phyloP scores from a whole-genome alignment of 2,329 filamentous ascomycete genomes.

The Harringtonia lauricola region DNA sequence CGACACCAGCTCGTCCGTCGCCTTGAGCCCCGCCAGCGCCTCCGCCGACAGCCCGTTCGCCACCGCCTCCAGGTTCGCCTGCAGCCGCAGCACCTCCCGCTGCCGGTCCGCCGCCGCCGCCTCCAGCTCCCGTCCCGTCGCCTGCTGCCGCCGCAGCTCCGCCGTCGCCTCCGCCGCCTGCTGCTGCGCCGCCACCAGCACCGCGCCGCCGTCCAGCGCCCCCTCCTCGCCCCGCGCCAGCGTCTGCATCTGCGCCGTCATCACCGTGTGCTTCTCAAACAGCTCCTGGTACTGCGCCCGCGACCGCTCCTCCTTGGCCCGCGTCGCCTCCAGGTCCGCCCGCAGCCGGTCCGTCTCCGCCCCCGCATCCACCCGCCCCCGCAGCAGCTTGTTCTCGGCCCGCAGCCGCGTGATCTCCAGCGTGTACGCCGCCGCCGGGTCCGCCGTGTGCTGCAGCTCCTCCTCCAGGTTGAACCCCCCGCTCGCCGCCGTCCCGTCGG shows the following conservation, averaged over 20 bases:
- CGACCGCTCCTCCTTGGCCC: slow-evolving; percentile 36
- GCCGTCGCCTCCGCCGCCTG: slow-evolving; percentile 31
- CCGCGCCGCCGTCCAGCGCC: slow-evolving; percentile 36
- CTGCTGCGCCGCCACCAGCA: slow-evolving; percentile 39
- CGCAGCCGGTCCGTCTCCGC: slow-evolving; percentile 44
- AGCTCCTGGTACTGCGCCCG: slow-evolving; percentile 44
- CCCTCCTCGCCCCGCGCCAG: slow-evolving; percentile 38
- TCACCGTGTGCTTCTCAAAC: slow-evolving; percentile 45
- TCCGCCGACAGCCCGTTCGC: slow-evolving; percentile 38
- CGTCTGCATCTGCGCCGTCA: slow-evolving; percentile 45
- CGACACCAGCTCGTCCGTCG: slow-evolving; percentile 46
- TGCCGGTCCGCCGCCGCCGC: slow-evolving; percentile 39
- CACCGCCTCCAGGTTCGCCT: slow-evolving; percentile 42
- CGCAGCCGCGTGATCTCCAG: slow-evolving; percentile 47
- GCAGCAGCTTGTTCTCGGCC: slow-evolving; percentile 49
- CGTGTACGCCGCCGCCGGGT: slow-evolving; percentile 29
- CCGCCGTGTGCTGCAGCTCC: slow-evolving; percentile 41
- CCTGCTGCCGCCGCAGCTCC: slow-evolving; percentile 36
- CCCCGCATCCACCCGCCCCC: slow-evolving; percentile 40
- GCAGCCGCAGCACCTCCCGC: slow-evolving; percentile 41
- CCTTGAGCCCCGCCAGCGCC: slow-evolving; percentile 47
- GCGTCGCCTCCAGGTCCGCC: slow-evolving; percentile 43
- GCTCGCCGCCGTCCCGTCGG: slow-evolving; percentile 12
- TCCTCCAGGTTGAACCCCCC: slow-evolving; percentile 41
- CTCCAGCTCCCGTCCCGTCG: slow-evolving; percentile 32